Conservation (phyloP, 441 rosid genomes). For the Gossypium lobatum region DNA sequence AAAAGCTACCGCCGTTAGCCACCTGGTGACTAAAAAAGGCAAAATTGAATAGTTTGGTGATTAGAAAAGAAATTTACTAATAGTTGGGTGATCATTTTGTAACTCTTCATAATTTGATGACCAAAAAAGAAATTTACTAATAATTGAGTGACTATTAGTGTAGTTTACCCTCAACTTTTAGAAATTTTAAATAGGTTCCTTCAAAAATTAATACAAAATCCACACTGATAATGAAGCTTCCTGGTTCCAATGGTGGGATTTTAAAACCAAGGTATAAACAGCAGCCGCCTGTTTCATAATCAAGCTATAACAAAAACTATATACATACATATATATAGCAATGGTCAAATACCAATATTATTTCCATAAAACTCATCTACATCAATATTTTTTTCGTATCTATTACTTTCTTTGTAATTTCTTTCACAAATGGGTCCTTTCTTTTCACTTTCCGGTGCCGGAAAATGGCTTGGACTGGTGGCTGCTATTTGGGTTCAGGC, state of each 20-base stretch:
- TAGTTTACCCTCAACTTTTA: too few relatives aligned
- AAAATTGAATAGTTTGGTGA: too few relatives aligned
- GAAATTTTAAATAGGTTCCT: too few relatives aligned
- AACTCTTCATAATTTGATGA: too few relatives aligned
- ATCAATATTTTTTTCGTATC: not conserved
- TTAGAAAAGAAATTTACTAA: too few relatives aligned
- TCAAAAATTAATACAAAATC: too few relatives aligned
- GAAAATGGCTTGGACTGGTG: conserved; percentile 49
- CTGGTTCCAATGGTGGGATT: not conserved
- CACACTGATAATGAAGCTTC: too few relatives aligned
- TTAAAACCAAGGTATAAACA: conserved; percentile 12
- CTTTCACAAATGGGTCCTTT: conserved; percentile 10
- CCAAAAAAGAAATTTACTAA: too few relatives aligned
- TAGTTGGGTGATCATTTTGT: too few relatives aligned
- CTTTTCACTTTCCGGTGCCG: conserved; percentile 11
- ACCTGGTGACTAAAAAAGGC: too few relatives aligned
- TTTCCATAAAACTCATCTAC: not conserved
- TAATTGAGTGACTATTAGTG: too few relatives aligned
- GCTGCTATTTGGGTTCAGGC: conserved; percentile 27
- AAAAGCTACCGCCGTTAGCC: too few relatives aligned
- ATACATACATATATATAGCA: not conserved
- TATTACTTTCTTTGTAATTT: not conserved
- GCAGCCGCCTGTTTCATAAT: not conserved
- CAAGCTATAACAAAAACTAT: conserved; percentile 7
- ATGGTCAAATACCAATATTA: not conserved